Evolutionary conservation across 2,329 filamentous ascomycete genomes (phyloP), one percentile per base, ranked within the genome.

Genomic region (Pseudocercospora eumusae): DNA sequence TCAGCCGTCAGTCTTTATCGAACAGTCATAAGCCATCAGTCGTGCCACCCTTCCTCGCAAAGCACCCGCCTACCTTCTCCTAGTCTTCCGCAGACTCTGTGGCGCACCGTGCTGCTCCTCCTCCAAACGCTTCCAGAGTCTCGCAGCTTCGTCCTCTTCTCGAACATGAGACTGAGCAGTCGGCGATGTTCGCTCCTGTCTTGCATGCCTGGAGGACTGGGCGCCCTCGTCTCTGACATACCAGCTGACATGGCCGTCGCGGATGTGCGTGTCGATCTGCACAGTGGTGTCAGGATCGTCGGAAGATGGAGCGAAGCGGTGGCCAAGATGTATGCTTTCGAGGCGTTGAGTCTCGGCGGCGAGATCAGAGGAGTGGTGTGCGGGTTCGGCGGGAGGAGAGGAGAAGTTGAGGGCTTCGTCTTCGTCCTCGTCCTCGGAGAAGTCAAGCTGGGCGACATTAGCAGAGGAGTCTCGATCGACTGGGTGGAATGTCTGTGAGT

Each of bases 241-340:
- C 47, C 47, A 52, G n/a, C 21, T 27, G 23, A 52, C 47, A 10
- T 25, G 47, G 10, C 23, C 25, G 47, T 52, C 25, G n/a, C 25
- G 47, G 47, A 52, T 52, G 47, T 52, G 47, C 4, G 47, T 52
- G 47, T 52, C 47, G 47, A 52, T 52, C 15, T 52, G 47, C 10
- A 52, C 13, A 5, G 25, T n/a, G 6, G n/a, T 45, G 2, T 50
- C 21, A 3, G 20, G 8, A 3, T 50, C 47, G 2, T 28, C 2
- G 2, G 28, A 2, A 7, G n/a, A 52, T 2, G 25, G 47, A 9
- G 11, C 47, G 7, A 31, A 52, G 23, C 47, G 47, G 3, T 52
- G 1, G 3, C 47, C 15, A 1, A 52, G 21, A 28, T 52, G 25
- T 23, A 52, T n/a, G n/a, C 47, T 25, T 10, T 52, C 23, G 21